Evolutionary conservation across 331 rosid genomes (phyloP).

Genomic region (Prunus yedoensis): DNA sequence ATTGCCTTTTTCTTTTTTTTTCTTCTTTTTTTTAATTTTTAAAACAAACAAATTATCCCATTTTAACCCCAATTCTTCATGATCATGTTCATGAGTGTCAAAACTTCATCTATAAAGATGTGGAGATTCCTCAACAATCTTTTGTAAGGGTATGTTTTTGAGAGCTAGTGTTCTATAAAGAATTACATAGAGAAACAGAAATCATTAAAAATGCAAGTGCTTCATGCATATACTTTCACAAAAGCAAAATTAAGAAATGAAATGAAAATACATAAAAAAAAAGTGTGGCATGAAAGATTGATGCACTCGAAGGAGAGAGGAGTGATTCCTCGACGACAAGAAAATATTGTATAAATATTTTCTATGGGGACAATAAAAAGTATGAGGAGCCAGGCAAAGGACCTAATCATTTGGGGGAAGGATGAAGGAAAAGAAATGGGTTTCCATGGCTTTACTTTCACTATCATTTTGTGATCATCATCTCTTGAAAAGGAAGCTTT

Average conservation of each 20-base stretch:
- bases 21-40: no score
- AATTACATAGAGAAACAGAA: no score
- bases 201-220: no score
- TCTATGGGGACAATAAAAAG: conserved; percentile 42
- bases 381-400: conserved; percentile 35
- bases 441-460: conserved; percentile 63
- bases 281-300: background rate
- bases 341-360: conserved; percentile 23
- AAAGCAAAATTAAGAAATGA: no score
- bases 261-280: no score
- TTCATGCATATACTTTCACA: no score
- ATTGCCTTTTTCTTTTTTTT: background rate
- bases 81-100: no score
- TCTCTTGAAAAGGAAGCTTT: conserved; percentile 83
- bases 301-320: conserved; percentile 13
- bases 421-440: conserved; percentile 65
- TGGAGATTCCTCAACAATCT: no score
- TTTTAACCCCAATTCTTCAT: background rate
- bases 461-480: conserved; percentile 68
- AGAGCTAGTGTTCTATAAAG: no score
- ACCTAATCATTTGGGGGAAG: conserved; percentile 69
- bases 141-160: no score
- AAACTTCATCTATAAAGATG: no score
- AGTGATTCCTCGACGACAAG: conserved; percentile 24
- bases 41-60: background rate